phyloP scores from a whole-genome alignment of 768 basidiomycete species.

The Peribolospora kevripleyi region DNA sequence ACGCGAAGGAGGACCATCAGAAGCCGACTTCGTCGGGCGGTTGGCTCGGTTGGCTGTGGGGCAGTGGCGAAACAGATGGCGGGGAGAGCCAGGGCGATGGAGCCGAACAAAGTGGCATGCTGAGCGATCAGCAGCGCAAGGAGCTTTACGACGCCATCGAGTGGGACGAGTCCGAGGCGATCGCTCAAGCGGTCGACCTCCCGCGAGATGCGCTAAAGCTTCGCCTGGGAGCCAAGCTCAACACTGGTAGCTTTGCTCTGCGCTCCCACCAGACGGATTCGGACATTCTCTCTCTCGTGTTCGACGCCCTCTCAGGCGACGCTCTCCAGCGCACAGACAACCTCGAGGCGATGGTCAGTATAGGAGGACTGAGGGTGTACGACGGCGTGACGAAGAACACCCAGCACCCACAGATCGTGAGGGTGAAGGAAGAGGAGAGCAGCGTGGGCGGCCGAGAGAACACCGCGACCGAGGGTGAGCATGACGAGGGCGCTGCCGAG shows the following conservation, averaged over 20 bases:
- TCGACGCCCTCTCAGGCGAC: constrained; percentile 63
- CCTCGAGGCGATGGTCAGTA: constrained; percentile 57
- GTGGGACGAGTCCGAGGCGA: constrained; percentile 48
- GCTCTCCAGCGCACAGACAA: constrained; percentile 65
- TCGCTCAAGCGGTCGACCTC: constrained; percentile 41
- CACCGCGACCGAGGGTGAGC: constrained; percentile 3
- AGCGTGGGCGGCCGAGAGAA: constrained; percentile 6
- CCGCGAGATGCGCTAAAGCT: constrained; percentile 59
- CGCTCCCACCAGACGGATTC: constrained; percentile 35
- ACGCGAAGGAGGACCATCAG: constrained; percentile 44
- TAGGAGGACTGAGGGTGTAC: constrained; percentile 64
- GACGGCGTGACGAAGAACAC: constrained; percentile 69
- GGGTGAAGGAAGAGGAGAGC: constrained; percentile 33
- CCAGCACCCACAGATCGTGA: constrained; percentile 71
- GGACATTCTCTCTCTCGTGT: constrained; percentile 66
- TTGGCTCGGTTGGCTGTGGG: constrained; percentile 53
- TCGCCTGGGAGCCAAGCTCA: constrained; percentile 48
- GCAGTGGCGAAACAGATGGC: constrained; percentile 17
- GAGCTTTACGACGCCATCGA: constrained; percentile 75
- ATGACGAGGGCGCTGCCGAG: constrained; percentile 10
- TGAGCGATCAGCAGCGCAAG: constrained; percentile 74
- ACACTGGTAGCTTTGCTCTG: constrained; percentile 67
- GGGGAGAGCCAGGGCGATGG: neutral
- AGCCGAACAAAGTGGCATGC: constrained; percentile 18
- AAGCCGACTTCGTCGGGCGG: constrained; percentile 17